These are phyloP conservation scores for Antitrichia curtipendula DNA, from an alignment of 225 moss, liverwort and hornwort genomes.

Conservation along the genomic window DNA sequence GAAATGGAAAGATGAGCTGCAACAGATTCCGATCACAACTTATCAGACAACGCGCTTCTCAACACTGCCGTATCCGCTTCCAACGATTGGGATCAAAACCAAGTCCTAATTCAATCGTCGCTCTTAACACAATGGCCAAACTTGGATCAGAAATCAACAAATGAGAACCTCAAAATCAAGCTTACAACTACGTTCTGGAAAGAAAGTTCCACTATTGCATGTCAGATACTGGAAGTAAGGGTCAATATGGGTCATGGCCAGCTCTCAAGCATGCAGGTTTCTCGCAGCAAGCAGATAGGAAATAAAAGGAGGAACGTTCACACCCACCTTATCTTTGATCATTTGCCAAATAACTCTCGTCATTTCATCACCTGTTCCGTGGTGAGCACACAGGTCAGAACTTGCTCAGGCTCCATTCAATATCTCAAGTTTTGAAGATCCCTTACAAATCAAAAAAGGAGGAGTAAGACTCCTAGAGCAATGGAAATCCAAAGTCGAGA, in stretches of 20 bases:
- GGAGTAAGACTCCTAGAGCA: not conserved
- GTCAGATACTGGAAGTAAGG: not conserved
- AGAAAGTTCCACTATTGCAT: not conserved
- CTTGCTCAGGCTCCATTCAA: not conserved
- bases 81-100: not conserved
- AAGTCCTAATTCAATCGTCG: not conserved
- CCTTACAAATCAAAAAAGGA: not conserved
- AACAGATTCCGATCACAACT: not conserved
- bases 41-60: not conserved
- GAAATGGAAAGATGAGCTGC: slow-evolving; percentile 77
- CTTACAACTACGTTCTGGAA: not conserved
- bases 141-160: not conserved
- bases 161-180: not conserved
- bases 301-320: not conserved
- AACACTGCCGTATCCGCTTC: not conserved
- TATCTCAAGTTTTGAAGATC: not conserved
- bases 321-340: slow-evolving; percentile 85
- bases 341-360: slow-evolving; percentile 88
- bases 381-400: not conserved
- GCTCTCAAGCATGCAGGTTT: not conserved
- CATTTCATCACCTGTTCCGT: slow-evolving; percentile 79
- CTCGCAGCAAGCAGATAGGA: not conserved
- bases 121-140: not conserved
- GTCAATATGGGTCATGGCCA: not conserved
- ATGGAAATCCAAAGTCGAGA: not conserved